Evolutionary conservation across 192 early-diverging fungal genomes (phyloP).

Genomic region (Anaeromyces robustus): DNA sequence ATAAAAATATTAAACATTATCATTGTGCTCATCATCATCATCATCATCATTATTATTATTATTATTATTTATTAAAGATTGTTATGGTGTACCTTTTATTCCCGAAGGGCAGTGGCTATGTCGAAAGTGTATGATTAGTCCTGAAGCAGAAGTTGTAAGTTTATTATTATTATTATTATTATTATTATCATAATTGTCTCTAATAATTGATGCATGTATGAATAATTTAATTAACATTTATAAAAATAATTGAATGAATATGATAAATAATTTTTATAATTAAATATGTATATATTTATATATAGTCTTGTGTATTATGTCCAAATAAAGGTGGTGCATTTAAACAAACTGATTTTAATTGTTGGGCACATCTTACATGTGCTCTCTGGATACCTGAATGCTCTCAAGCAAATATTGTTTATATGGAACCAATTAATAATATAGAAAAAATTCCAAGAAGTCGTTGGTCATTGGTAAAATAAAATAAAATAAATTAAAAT

Average conservation of each 20-base stretch:
- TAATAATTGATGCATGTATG: too few relatives aligned
- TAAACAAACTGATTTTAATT: constrained; percentile 82
- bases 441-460: constrained; percentile 77
- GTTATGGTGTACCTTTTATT: constrained; percentile 97
- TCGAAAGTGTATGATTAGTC: constrained; percentile 90
- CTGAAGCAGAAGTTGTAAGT: constrained; percentile 62
- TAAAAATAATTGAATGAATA: too few relatives aligned
- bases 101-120: constrained; percentile 99
- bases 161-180: too few relatives aligned
- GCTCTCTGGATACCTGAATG: constrained; percentile 96
- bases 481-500: too few relatives aligned
- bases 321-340: constrained; percentile 87
- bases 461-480: constrained; percentile 58
- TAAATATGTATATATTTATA: constrained; percentile 7
- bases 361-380: constrained; percentile 93
- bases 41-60: too few relatives aligned
- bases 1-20: too few relatives aligned
- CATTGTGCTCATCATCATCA: too few relatives aligned
- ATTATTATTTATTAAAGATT: constrained; percentile 35
- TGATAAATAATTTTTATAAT: neutral
- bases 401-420: constrained; percentile 65
- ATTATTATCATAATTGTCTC: too few relatives aligned
- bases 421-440: constrained; percentile 97
- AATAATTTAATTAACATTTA: too few relatives aligned
- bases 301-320: constrained; percentile 73